A percentile compares a stretch with the other conserved stretches of the same genome.
These are phyloP conservation scores for Epicoccum sorghinum DNA, from an alignment of 2,329 filamentous ascomycete species.

Conservation along the genomic window DNA sequence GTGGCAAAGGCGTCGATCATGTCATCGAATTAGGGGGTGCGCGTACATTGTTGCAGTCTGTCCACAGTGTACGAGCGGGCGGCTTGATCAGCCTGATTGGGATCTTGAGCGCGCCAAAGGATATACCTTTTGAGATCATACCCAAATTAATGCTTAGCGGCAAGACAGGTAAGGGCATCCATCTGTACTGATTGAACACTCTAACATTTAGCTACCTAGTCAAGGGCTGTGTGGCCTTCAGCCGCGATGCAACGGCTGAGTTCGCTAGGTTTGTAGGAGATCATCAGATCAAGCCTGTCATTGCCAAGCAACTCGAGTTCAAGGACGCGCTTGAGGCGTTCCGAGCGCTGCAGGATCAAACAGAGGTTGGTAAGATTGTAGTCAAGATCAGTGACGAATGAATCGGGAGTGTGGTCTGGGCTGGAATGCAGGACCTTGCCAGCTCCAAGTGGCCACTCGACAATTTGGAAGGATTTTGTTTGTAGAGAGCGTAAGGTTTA, in stretches of 20 bases:
- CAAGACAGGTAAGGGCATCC: conserved; percentile 20
- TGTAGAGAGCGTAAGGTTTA: too few relatives aligned
- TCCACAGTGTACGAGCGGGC: conserved; percentile 53
- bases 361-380: conserved; percentile 31
- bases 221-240: conserved; percentile 27
- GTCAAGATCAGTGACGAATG: neutral
- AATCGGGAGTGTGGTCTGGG: neutral
- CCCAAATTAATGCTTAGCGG: conserved; percentile 23
- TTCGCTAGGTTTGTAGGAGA: conserved; percentile 27
- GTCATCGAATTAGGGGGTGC: conserved; percentile 52
- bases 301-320: conserved; percentile 25
- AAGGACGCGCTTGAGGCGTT: conserved; percentile 26
- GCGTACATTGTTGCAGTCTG: conserved; percentile 48
- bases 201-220: conserved; percentile 17
- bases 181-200: neutral
- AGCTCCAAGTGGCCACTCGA: too few relatives aligned
- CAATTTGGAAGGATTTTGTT: too few relatives aligned
- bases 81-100: conserved; percentile 56
- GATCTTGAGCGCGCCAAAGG: conserved; percentile 40
- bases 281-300: conserved; percentile 26
- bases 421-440: too few relatives aligned
- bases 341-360: conserved; percentile 23
- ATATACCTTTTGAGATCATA: conserved; percentile 34
- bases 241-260: conserved; percentile 22
- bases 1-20: conserved; percentile 52